Evolutionary conservation across 495 filamentous ascomycete species (phyloP).

Genomic region (Hyaloscypha finlandica): DNA sequence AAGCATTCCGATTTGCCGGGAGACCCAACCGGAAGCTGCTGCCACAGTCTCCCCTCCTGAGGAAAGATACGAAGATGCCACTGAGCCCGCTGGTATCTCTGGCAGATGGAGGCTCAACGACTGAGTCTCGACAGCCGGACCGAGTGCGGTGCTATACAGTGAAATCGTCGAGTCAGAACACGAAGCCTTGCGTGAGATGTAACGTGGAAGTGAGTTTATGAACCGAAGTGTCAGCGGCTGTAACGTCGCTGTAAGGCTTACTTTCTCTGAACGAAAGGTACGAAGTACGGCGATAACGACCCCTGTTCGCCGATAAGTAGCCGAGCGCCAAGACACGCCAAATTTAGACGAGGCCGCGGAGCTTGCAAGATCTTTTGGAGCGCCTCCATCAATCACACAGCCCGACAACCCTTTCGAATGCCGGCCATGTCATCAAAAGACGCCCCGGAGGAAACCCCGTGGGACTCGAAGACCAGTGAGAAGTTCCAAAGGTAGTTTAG

Average conservation of each 20-base stretch:
- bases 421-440: conserved; percentile 26
- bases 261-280: too few relatives aligned
- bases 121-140: not conserved
- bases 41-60: not conserved
- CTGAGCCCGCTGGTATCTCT: not conserved
- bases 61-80: not conserved
- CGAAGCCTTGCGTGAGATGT: not conserved
- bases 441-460: conserved; percentile 17
- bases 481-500: conserved; percentile 46
- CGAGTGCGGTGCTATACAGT: not conserved
- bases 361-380: not conserved
- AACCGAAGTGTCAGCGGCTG: not conserved
- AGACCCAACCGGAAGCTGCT: not conserved
- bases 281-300: not conserved
- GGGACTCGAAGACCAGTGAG: conserved; percentile 38
- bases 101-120: not conserved
- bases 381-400: conserved; percentile 5
- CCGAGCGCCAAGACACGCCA: conserved; percentile 5
- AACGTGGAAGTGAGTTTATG: not conserved
- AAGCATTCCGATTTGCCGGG: not conserved
- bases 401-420: not conserved
- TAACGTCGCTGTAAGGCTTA: not conserved
- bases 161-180: not conserved
- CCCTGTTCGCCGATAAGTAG: conserved; percentile 1
- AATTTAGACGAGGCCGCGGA: not conserved